These are phyloP conservation scores for Xylaria sp. DNA, from an alignment of 2,329 filamentous ascomycete genomes.

Conservation along the genomic window DNA sequence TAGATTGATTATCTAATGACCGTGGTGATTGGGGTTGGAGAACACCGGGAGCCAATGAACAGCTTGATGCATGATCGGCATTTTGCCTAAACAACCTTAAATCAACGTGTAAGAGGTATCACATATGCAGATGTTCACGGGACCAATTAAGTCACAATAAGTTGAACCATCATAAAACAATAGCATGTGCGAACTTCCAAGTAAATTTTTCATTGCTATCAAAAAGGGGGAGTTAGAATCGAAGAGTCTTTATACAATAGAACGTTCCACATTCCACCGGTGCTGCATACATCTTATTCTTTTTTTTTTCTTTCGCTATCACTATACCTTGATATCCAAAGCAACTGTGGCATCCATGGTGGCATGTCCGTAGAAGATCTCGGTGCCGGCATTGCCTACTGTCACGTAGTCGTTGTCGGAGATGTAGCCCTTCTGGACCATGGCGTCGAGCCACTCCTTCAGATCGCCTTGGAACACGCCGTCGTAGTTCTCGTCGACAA, in stretches of 20 bases:
- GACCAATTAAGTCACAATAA: background rate
- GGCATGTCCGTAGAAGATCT: conserved; percentile 42
- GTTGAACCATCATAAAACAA: background rate
- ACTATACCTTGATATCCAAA: conserved; percentile 34
- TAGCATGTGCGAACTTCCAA: background rate
- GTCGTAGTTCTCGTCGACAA: conserved; percentile 37
- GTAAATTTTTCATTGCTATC: conserved; percentile 3
- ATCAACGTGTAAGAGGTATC: background rate
- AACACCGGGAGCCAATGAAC: background rate
- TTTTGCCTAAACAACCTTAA: background rate
- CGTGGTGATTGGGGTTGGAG: background rate
- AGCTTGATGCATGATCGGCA: background rate
- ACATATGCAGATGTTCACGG: background rate
- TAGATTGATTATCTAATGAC: too few relatives aligned
- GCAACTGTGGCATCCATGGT: conserved; percentile 32
- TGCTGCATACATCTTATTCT: background rate
- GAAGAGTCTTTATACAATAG: conserved; percentile 9
- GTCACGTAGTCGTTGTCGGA: conserved; percentile 38
- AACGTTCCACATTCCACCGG: conserved; percentile 5
- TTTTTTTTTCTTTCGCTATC: background rate
- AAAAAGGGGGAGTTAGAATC: conserved; percentile 11
- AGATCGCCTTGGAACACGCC: conserved; percentile 42
- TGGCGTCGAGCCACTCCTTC: conserved; percentile 41
- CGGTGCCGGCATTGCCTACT: conserved; percentile 41
- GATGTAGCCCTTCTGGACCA: conserved; percentile 40